A percentile compares a stretch with the other conserved stretches of the same genome.
Conservation (phyloP, 257 asterid species). For the Sherardia arvensis region DNA sequence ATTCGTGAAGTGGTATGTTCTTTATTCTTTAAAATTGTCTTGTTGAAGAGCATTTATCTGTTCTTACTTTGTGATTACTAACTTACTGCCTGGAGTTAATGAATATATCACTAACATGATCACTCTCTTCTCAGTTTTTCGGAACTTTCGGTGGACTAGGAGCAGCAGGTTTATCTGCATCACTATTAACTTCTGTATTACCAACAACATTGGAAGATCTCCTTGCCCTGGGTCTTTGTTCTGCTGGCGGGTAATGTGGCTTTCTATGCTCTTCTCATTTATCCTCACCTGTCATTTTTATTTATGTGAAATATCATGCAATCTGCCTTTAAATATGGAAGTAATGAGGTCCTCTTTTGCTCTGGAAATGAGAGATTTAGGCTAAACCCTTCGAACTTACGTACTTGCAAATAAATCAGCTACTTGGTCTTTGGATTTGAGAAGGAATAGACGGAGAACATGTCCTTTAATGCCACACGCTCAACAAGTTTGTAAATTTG, state of each 20-base stretch:
- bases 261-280: conserved; percentile 6
- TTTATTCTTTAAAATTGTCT: conserved; percentile 14
- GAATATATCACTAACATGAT: conserved; percentile 8
- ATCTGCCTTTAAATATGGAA: background rate
- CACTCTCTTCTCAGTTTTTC: conserved; percentile 50
- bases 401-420: background rate
- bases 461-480: background rate
- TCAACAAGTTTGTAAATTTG: background rate
- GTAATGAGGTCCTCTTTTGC: background rate
- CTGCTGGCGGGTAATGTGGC: conserved; percentile 80
- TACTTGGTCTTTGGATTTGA: background rate
- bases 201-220: conserved; percentile 85
- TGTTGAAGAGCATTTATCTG: background rate
- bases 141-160: conserved; percentile 87
- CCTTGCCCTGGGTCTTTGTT: conserved; percentile 91
- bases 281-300: background rate
- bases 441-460: background rate
- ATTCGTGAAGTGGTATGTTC: conserved; percentile 76
- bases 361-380: background rate
- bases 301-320: background rate
- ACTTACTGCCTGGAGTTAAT: background rate
- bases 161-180: conserved; percentile 90
- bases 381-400: background rate
- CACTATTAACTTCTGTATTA: conserved; percentile 84
- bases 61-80: background rate